These are phyloP conservation scores for Fusarium tjaetaba DNA, from an alignment of 2,329 filamentous ascomycete species.

Conservation along the genomic window DNA sequence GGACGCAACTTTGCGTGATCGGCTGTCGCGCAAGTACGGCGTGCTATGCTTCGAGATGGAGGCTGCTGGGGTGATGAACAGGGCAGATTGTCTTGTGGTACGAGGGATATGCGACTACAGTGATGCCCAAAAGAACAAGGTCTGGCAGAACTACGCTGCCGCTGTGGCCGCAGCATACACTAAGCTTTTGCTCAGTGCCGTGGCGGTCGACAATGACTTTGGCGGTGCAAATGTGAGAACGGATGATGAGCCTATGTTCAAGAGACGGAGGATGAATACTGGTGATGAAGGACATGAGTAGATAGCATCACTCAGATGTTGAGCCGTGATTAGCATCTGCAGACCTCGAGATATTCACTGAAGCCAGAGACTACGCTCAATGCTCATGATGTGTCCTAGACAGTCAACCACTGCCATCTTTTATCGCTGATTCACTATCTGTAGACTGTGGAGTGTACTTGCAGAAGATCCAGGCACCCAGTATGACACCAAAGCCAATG, in stretches of 20 bases:
- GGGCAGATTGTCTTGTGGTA: not conserved
- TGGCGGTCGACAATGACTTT: not conserved
- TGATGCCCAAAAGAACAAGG: not conserved
- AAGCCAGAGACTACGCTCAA: accelerated
- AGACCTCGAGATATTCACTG: not conserved
- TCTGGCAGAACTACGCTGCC: not conserved
- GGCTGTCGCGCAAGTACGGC: not conserved
- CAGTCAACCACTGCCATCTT: not conserved
- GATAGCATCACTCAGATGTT: too few relatives aligned
- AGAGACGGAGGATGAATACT: not conserved
- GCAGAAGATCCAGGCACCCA: accelerated
- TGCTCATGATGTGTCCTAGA: accelerated
- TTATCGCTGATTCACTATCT: not conserved
- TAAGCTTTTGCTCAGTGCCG: not conserved
- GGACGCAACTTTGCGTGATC: not conserved
- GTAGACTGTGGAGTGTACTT: accelerated
- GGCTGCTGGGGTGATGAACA: not conserved
- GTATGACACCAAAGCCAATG: accelerated
- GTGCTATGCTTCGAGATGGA: not conserved
- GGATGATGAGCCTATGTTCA: not conserved
- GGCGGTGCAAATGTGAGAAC: accelerated
- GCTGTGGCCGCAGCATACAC: not conserved
- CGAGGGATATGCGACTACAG: not conserved
- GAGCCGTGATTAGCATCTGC: accelerated
- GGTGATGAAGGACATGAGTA: accelerated